Evolutionary conservation across 2,329 filamentous ascomycete species (phyloP), one percentile per base, ranked within the genome.

Genomic region (Fusarium torreyae): DNA sequence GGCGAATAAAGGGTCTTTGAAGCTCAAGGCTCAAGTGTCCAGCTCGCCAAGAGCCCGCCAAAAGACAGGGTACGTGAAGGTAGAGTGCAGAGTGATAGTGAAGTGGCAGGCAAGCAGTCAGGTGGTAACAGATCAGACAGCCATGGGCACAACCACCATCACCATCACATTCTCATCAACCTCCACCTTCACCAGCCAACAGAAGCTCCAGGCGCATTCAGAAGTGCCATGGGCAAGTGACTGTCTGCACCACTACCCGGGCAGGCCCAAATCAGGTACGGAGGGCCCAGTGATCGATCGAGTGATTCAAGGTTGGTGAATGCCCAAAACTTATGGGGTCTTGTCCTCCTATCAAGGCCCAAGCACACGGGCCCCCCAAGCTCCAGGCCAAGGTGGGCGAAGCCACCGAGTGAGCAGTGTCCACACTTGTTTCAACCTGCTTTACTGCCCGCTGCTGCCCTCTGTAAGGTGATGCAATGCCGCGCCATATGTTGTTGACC

Each of bases 341-440:
- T 22, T 46, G 46, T 46, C 59, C 49, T 68, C 59, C 64, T 71
- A 71, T 69, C 68, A 70, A 69, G 17, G 68, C 64, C 68, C 55
- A 68, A 70, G 52, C 63, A 63, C 68, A 66, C 45, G 53, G 51
- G 40, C 49, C 68, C 51, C 38, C 33, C 34, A 57, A 62, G 52
- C 38, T 59, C 59, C 63, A 57, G 42, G 51, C 28, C 10, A 45
- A 59, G 53, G 57, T 39, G 49, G 59, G 48, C 48, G 42, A 48
- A 55, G 56, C 64, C 45, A 58, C 56, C 46, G 28, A 62, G 61
- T 44, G 58, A 69, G 55, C 55, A 70, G 62, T 69, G 62, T 63
- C 70, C 72, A 74, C 72, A 69, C 68, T 73, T 57, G 65, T 71
- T 73, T 71, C 62, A 67, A 66, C 60, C 49, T 52, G 63, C 61